Conservation (phyloP, 108 stramenopile species). For the Nitzschia inconspicua region DNA sequence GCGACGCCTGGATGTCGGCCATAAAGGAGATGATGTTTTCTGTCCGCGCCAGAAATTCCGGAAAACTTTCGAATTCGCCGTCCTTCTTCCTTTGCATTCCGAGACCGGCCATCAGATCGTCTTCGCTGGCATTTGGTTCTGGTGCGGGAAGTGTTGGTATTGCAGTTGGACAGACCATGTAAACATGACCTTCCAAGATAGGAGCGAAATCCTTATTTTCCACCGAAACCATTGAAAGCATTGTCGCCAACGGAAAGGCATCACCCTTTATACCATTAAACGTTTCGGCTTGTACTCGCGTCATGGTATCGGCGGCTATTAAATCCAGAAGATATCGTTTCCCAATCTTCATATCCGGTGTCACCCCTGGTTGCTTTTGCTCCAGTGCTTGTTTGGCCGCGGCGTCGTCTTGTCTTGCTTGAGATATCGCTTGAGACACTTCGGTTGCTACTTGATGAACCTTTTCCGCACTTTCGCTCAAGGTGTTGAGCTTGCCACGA, state of each 20-base stretch:
- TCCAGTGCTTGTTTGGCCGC: constrained; percentile 24
- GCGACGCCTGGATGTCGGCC: constrained; percentile 70
- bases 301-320: constrained; percentile 61
- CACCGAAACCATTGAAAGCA: constrained; percentile 58
- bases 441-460: constrained; percentile 54
- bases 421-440: constrained; percentile 47
- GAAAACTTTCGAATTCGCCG: constrained; percentile 82
- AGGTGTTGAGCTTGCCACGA: constrained; percentile 78
- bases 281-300: constrained; percentile 81
- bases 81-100: constrained; percentile 74
- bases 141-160: constrained; percentile 62
- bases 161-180: constrained; percentile 77
- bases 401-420: constrained; percentile 50
- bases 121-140: constrained; percentile 38
- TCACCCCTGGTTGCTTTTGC: constrained; percentile 21
- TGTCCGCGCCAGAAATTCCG: constrained; percentile 70
- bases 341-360: constrained; percentile 55
- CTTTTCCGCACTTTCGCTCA: constrained; percentile 64
- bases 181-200: constrained; percentile 76
- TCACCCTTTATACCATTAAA: constrained; percentile 84
- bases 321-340: constrained; percentile 81
- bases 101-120: constrained; percentile 73
- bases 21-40: constrained; percentile 80
- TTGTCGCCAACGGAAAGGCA: constrained; percentile 77
- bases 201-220: constrained; percentile 57